Evolutionary conservation across 805 yeast species (phyloP).

Genomic region (Candida khao-thaluensis): DNA sequence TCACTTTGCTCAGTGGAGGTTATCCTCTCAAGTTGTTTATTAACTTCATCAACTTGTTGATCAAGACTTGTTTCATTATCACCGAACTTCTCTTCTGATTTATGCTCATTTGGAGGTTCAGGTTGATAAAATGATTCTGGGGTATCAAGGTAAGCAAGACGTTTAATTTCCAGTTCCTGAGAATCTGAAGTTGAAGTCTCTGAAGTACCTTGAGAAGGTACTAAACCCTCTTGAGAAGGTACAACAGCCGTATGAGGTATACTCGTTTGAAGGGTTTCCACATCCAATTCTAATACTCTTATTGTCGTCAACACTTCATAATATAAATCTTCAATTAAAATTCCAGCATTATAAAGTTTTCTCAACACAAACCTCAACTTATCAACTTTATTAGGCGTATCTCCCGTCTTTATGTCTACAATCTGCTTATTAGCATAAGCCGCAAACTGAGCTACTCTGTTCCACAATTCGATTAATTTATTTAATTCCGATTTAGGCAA

Average conservation of each 20-base stretch:
- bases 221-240: too few relatives aligned
- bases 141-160: neutral
- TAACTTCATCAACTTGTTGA: neutral
- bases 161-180: neutral
- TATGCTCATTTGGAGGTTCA: neutral
- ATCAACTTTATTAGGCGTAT: conserved; percentile 20
- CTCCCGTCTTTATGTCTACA: conserved; percentile 15
- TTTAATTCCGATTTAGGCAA: conserved; percentile 22
- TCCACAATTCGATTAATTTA: conserved; percentile 20
- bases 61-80: conserved; percentile 2
- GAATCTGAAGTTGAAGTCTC: neutral
- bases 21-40: too few relatives aligned
- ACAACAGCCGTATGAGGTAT: neutral
- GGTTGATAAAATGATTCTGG: conserved; percentile 2
- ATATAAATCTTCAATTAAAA: conserved; percentile 23
- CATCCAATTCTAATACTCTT: conserved; percentile 6
- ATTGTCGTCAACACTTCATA: conserved; percentile 19
- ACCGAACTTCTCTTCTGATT: neutral
- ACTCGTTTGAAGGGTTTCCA: neutral
- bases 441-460: conserved; percentile 11
- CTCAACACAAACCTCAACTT: conserved; percentile 24
- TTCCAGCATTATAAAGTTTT: conserved; percentile 31
- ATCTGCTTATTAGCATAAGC: conserved; percentile 11
- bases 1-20: too few relatives aligned
- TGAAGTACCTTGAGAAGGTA: neutral